Evolutionary conservation across 352 stramenopile genomes (phyloP).

Genomic region (Pythium aristosporum): DNA sequence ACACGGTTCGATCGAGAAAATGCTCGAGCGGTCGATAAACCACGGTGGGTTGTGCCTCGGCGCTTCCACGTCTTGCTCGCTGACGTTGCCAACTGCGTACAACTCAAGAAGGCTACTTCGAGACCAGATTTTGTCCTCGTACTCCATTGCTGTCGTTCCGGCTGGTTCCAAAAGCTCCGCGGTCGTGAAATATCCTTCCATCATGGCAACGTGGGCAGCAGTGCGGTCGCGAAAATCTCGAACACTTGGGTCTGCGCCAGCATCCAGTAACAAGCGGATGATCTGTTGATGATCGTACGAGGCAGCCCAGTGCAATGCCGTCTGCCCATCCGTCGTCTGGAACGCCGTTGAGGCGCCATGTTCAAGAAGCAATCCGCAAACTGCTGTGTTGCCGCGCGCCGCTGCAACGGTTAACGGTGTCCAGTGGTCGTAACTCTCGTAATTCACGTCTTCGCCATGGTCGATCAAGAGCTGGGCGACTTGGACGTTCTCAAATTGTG

Average conservation of each 20-base stretch:
- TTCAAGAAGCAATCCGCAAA: not conserved
- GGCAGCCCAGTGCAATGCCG: conserved; percentile 1
- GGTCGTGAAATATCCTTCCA: not conserved
- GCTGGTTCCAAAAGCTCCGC: not conserved
- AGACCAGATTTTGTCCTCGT: not conserved
- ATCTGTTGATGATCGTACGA: not conserved
- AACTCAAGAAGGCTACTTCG: not conserved
- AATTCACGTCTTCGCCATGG: conserved; percentile 1
- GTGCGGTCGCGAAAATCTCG: conserved; percentile 6
- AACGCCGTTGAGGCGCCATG: not conserved
- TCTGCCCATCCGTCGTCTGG: not conserved
- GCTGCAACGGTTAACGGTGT: conserved; percentile 7
- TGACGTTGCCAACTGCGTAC: not conserved
- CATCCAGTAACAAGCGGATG: not conserved
- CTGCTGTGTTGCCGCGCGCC: not conserved
- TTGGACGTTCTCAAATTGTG: not conserved
- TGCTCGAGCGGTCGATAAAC: conserved; percentile 5
- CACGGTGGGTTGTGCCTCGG: not conserved
- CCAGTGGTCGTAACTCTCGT: not conserved
- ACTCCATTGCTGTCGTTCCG: not conserved
- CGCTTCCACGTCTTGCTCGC: too few species aligned
- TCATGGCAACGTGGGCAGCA: not conserved
- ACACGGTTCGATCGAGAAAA: not conserved
- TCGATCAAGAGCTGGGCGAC: conserved; percentile 4
- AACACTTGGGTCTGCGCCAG: not conserved